Percentiles rank a stretch among this genome's conserved stretches.
Conservation (phyloP, 257 asterid species). For the Ligustrum vulgare region DNA sequence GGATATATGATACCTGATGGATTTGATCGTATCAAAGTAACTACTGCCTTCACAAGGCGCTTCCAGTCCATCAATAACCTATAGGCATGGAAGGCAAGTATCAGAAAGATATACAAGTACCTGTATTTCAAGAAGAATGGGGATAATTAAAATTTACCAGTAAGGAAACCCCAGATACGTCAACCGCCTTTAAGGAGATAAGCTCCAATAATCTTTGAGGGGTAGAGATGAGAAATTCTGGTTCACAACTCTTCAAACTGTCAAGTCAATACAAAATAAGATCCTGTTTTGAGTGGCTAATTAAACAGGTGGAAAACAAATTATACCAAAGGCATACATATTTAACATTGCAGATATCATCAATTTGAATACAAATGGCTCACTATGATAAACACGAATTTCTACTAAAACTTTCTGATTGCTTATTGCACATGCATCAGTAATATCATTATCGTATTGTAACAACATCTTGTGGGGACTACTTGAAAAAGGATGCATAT, state of each 20-base stretch:
- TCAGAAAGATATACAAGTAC: background rate
- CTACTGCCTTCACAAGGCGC: slow-evolving; percentile 39
- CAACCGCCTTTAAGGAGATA: slow-evolving; percentile 50
- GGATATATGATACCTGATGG: slow-evolving; percentile 43
- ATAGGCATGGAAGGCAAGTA: slow-evolving; percentile 22
- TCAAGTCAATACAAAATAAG: slow-evolving; percentile 6
- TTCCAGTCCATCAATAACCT: slow-evolving; percentile 72
- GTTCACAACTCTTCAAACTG: slow-evolving; percentile 74
- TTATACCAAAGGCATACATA: background rate
- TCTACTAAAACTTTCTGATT: background rate
- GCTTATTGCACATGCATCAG: background rate
- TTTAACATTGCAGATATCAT: background rate
- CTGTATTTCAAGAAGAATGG: background rate
- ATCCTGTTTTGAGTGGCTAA: background rate
- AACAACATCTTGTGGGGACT: background rate
- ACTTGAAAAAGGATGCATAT: too few species aligned
- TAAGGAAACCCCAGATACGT: slow-evolving; percentile 59
- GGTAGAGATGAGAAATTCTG: slow-evolving; percentile 79
- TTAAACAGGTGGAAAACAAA: background rate
- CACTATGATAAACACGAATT: background rate
- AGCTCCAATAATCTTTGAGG: slow-evolving; percentile 77
- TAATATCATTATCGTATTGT: background rate
- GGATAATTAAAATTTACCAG: slow-evolving; percentile 48
- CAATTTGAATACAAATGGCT: background rate
- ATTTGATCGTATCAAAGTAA: slow-evolving; percentile 42